Conservation (phyloP, 441 rosid genomes). For the Populus hybrid region DNA sequence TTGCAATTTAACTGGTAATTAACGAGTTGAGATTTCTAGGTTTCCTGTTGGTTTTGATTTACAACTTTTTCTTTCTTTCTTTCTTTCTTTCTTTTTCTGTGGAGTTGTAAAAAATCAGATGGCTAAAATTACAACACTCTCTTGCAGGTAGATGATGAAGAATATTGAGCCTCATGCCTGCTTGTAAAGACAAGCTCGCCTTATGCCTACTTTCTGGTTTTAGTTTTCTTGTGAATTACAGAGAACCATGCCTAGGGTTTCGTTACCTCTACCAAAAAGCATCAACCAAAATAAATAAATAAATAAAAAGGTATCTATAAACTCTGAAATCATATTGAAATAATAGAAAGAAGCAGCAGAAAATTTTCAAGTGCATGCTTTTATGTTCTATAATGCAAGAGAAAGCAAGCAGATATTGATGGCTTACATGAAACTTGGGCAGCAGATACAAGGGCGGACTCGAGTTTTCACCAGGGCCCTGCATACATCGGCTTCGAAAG, state of each 20-base stretch:
- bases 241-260: background rate
- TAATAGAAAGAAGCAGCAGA: background rate
- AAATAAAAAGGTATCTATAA: background rate
- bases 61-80: background rate
- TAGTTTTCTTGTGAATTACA: background rate
- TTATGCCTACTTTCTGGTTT: background rate
- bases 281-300: background rate
- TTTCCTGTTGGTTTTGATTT: background rate
- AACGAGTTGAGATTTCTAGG: background rate
- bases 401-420: background rate
- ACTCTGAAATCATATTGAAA: background rate
- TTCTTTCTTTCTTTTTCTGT: too few relatives aligned
- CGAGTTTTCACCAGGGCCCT: background rate
- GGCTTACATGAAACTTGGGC: background rate
- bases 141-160: too few relatives aligned
- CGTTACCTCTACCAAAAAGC: background rate
- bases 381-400: background rate
- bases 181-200: too few relatives aligned
- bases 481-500: background rate
- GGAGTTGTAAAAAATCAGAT: background rate
- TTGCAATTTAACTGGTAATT: background rate
- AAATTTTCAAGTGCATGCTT: background rate
- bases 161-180: background rate
- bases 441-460: background rate
- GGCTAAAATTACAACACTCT: background rate